Conservation (phyloP, 2,329 filamentous ascomycete genomes). For the Aaosphaeria pasadenensis region DNA sequence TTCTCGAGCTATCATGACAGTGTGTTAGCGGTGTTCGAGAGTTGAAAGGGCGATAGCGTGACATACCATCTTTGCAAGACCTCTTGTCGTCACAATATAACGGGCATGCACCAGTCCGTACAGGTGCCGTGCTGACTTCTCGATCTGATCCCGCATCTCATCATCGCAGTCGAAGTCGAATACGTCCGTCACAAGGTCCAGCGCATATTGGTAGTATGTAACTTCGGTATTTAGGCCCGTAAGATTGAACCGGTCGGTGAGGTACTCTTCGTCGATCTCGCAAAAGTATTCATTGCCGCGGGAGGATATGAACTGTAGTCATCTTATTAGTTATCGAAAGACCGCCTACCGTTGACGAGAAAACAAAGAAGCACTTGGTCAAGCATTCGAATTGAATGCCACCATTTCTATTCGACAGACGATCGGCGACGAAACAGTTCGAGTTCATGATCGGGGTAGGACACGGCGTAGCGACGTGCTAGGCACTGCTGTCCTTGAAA, state of each 20-base stretch:
- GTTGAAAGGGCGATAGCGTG: neutral
- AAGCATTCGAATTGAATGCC: too few species aligned
- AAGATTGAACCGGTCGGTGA: conserved; percentile 96
- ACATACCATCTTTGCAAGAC: conserved; percentile 88
- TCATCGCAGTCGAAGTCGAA: conserved; percentile 99
- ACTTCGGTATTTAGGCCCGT: conserved; percentile 97
- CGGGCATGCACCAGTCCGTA: conserved; percentile 95
- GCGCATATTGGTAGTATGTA: conserved; percentile 97
- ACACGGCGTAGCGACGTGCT: too few species aligned
- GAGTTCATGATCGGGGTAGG: too few species aligned
- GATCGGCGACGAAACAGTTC: too few species aligned
- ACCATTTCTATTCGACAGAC: too few species aligned
- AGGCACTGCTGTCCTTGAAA: too few species aligned
- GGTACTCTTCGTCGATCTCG: conserved; percentile 98
- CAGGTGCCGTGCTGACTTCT: conserved; percentile 92
- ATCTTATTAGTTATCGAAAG: too few species aligned
- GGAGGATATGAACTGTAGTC: conserved; percentile 84
- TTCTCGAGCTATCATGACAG: conserved; percentile 80
- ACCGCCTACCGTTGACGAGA: too few species aligned
- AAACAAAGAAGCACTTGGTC: too few species aligned
- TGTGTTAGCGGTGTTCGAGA: neutral
- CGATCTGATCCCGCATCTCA: conserved; percentile 95
- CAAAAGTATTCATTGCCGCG: conserved; percentile 99
- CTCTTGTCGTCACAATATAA: conserved; percentile 94
- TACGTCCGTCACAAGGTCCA: conserved; percentile 95